Conservation (phyloP, 2,329 filamentous ascomycete species). For the Pyrenophora graminea region DNA sequence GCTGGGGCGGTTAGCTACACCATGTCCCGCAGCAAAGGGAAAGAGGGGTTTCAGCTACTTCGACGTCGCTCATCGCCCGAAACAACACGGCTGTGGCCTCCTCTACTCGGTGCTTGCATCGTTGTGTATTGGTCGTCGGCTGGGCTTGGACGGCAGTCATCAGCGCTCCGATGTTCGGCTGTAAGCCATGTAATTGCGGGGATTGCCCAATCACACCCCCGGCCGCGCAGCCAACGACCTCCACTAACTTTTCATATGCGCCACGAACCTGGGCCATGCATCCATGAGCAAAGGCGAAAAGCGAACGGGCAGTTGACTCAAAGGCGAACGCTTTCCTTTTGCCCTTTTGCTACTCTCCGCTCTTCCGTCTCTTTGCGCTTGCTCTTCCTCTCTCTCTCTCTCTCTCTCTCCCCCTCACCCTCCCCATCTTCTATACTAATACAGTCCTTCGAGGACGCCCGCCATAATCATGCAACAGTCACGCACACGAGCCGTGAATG, state of each 20-base stretch:
- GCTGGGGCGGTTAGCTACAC: conserved; percentile 44
- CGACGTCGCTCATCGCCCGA: conserved; percentile 40
- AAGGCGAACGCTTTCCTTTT: conserved; percentile 4
- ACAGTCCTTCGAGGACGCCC: conserved; percentile 22
- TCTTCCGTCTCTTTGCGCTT: conserved; percentile 12
- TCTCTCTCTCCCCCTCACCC: conserved; percentile 12
- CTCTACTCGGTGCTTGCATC: conserved; percentile 18
- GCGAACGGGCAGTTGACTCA: conserved; percentile 25
- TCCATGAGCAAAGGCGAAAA: conserved; percentile 3
- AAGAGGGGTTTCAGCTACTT: conserved; percentile 16
- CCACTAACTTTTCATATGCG: conserved; percentile 18
- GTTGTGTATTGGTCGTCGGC: not conserved
- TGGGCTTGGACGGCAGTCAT: conserved; percentile 1
- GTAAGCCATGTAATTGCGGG: conserved; percentile 8
- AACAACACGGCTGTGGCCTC: conserved; percentile 36
- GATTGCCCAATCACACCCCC: conserved; percentile 15
- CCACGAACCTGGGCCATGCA: conserved; percentile 13
- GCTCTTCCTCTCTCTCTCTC: not conserved
- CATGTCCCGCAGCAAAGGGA: not conserved
- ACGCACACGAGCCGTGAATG: conserved; percentile 42
- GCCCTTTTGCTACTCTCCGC: not conserved
- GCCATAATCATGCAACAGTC: conserved; percentile 41
- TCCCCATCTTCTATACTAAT: conserved; percentile 12
- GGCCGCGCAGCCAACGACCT: conserved; percentile 6
- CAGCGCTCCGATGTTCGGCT: conserved; percentile 19